Evolutionary conservation across 1,139 yeast genomes (phyloP), one percentile per base, ranked within the genome.

Genomic region (Saccharomyces pastorianus): DNA sequence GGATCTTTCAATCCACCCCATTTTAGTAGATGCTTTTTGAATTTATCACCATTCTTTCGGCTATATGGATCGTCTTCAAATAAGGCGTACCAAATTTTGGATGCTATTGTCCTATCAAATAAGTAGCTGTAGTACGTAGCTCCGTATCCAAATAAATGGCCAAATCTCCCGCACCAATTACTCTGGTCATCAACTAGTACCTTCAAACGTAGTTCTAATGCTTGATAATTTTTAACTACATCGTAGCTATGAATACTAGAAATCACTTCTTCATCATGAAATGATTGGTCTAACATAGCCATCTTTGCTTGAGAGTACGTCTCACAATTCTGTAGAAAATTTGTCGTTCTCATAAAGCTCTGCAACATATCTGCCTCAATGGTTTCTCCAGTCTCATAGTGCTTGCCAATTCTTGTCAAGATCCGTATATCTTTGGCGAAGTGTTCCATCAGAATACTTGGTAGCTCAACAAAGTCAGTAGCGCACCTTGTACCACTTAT

Each of bases 1-100:
- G 98, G 95, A 64, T 89, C 93, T 58, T 82, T 78, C 5, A 95
- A 81, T 0, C 99, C 99, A 28, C 99, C 99, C 96, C 97, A 91
- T 65, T 81, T 80, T 58, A 95, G 74, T 1, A 93, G 84, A 58
- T 83, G 79, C 29, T 81, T 73, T 58, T 80, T 82, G 69, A 90
- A 88, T 61, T 80, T 81, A 54, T 81, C 84, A 14, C 99, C 99
- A 4, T 88, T 86, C 3, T 68, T 74, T 38, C 87, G 72, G 58
- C 83, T 80, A 70, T 87, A 78, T 1, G 97, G 96, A 66, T 88
- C 82, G 14, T 77, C 63, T 8, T 67, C 66, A 67, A 95, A 93
- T 49, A 93, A 73, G 49, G 80, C 83, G 20, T 78, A 76, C 95
- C 96, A 93, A 3, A 93, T 80, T 63, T 84, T 83, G 41, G 89